A percentile compares a stretch with the other conserved stretches of the same genome.
Evolutionary conservation across 2,329 filamentous ascomycete species (phyloP).

Genomic region (Ploettnerulaceae sp.): DNA sequence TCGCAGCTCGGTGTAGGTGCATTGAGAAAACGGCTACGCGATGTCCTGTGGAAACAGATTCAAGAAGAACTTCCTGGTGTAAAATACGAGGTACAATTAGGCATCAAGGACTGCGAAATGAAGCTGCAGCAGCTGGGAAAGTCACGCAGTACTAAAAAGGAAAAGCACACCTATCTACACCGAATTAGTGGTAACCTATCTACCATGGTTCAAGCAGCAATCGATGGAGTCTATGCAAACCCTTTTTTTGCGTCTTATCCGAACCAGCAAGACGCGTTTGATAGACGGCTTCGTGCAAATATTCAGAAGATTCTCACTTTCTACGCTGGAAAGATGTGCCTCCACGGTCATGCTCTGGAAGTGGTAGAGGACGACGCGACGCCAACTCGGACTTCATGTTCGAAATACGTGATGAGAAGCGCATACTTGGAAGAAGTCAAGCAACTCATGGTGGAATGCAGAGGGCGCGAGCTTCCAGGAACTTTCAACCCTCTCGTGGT

Average conservation of each 20-base stretch:
- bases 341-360: constrained; percentile 9
- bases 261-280: background rate
- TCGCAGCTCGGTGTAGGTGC: constrained; percentile 34
- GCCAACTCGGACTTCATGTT: background rate
- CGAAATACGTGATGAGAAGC: constrained; percentile 6
- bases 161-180: constrained; percentile 10
- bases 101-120: background rate
- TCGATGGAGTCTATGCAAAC: constrained; percentile 15
- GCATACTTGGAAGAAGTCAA: constrained; percentile 2
- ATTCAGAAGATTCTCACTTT: constrained; percentile 9
- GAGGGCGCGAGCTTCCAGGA: constrained; percentile 11
- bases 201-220: constrained; percentile 8
- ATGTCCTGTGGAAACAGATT: constrained; percentile 15
- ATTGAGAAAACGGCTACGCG: constrained; percentile 43
- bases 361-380: background rate
- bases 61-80: constrained; percentile 10
- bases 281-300: constrained; percentile 13
- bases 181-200: constrained; percentile 6
- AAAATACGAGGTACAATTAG: constrained; percentile 20
- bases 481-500: constrained; percentile 14
- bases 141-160: background rate
- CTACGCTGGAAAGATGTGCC: constrained; percentile 10
- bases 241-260: constrained; percentile 10
- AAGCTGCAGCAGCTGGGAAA: constrained; percentile 7
- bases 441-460: constrained; percentile 1